Evolutionary conservation across 2,329 filamentous ascomycete species (phyloP).

Genomic region (Aureobasidium mangrovei): DNA sequence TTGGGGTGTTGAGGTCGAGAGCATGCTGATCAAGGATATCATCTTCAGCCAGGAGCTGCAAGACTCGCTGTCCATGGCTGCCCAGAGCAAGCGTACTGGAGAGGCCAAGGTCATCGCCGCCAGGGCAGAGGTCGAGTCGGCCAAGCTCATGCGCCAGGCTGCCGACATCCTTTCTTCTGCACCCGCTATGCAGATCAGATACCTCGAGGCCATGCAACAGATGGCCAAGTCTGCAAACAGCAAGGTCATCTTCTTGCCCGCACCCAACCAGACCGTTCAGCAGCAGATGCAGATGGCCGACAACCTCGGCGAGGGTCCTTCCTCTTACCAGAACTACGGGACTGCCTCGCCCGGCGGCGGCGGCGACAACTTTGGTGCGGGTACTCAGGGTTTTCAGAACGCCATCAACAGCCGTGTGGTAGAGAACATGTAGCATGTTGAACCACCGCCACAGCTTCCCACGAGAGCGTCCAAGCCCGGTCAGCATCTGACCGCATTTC

Average conservation of each 20-base stretch:
- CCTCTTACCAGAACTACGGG: slow-evolving; percentile 30
- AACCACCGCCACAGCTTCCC: background rate
- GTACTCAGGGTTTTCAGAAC: slow-evolving; percentile 56
- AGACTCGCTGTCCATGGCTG: slow-evolving; percentile 94
- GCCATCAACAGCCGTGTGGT: slow-evolving; percentile 75
- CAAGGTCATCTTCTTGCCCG: slow-evolving; percentile 79
- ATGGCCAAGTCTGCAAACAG: slow-evolving; percentile 92
- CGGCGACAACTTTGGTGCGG: slow-evolving; percentile 30
- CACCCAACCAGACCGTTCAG: slow-evolving; percentile 49
- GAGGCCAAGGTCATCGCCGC: slow-evolving; percentile 98
- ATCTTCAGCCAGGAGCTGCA: slow-evolving; percentile 94
- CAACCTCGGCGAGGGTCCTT: slow-evolving; percentile 47
- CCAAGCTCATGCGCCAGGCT: slow-evolving; percentile 83
- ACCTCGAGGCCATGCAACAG: slow-evolving; percentile 95
- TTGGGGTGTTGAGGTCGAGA: slow-evolving; percentile 95
- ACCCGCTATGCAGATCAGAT: slow-evolving; percentile 96
- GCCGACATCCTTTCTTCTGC: slow-evolving; percentile 88
- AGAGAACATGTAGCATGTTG: slow-evolving; percentile 63
- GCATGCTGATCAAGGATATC: slow-evolving; percentile 99
- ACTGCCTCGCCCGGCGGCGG: slow-evolving; percentile 13
- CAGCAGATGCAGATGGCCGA: slow-evolving; percentile 43
- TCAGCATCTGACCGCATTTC: no score
- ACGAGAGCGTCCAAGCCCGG: no score
- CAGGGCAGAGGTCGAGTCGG: slow-evolving; percentile 89
- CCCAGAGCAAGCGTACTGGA: slow-evolving; percentile 95